Conservation (phyloP, 208 protist genomes). For the Wallacemonas collosoma region DNA sequence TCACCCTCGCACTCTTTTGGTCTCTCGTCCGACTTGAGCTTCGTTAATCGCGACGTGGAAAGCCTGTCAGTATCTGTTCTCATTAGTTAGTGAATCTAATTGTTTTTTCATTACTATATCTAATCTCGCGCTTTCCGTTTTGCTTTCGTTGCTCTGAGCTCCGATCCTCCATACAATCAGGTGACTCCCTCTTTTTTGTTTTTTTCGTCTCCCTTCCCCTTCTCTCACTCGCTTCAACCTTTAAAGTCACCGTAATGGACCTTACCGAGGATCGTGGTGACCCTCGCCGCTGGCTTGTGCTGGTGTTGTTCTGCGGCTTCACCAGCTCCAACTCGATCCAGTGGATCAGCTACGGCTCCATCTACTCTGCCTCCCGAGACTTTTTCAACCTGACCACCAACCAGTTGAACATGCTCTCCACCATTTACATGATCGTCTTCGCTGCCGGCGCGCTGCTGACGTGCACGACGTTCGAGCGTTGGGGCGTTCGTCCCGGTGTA, state of each 20-base stretch:
- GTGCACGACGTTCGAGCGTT: conserved; percentile 72
- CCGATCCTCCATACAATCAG: neutral
- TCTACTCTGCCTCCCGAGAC: conserved; percentile 34
- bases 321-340: conserved; percentile 74
- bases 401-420: conserved; percentile 73
- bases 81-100: no score
- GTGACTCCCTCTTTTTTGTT: neutral
- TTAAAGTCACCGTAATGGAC: neutral
- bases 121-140: no score
- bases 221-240: neutral
- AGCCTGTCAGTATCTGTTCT: no score
- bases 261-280: conserved; percentile 28
- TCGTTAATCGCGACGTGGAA: no score
- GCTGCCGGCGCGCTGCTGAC: conserved; percentile 60
- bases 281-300: conserved; percentile 56
- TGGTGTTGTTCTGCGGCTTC: conserved; percentile 63
- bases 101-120: no score
- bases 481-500: conserved; percentile 60
- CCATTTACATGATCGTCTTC: conserved; percentile 85
- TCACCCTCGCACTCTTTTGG: neutral
- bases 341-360: conserved; percentile 70
- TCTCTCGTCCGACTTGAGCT: neutral
- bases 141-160: no score
- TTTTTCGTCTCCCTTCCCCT: neutral
- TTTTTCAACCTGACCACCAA: conserved; percentile 63